Evolutionary conservation across 208 protist genomes (phyloP), one percentile per base, ranked within the genome.

Genomic region (Acanthamoeba royreba): DNA sequence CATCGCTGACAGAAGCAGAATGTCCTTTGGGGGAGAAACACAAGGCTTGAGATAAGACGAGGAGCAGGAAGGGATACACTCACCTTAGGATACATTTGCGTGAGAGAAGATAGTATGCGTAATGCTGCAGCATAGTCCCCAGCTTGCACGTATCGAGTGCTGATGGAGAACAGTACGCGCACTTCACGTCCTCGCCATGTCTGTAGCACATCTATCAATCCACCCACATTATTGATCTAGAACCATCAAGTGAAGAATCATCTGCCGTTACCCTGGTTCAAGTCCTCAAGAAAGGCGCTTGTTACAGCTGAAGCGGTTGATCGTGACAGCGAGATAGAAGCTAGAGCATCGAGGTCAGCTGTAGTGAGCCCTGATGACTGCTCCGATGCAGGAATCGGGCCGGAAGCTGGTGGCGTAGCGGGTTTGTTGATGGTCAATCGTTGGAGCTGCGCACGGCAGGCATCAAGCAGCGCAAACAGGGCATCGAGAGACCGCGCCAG

Each of bases 111-210:
- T n/a, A 85, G 8, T 22, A 90, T 33, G 83, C 52, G 52, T 22
- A 90, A 33, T 9, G 83, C 83, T 0, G 83, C 83, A 13, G 53
- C 15, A 35, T 90, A 90, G 49, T 90, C 83, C 38, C 53, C 53
- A 7, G 25, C 40, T 35, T 69, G 52, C 38, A 90, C 83, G 40
- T 69, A 66, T 8, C 83, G 83, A 5, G 83, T 90, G 83, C 25
- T 35, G 11, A 90, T 90, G 49, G 83, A 90, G 83, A 90, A 90
- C 83, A 69, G n/a, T n/a, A 90, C 53, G 17, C 83, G 47, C 17
- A 90, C 83, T 38, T 90, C 83, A 1, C 83, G 83, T 9, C 83
- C 52, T 35, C 83, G 83, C 83, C 83, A 90, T 35, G 53, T 69
- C 53, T 66, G 83, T 11, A 90, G 8, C 33, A 69, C 53, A 31